Conservation (phyloP, 768 basidiomycete genomes). For the Guyanaporus albipodus region DNA sequence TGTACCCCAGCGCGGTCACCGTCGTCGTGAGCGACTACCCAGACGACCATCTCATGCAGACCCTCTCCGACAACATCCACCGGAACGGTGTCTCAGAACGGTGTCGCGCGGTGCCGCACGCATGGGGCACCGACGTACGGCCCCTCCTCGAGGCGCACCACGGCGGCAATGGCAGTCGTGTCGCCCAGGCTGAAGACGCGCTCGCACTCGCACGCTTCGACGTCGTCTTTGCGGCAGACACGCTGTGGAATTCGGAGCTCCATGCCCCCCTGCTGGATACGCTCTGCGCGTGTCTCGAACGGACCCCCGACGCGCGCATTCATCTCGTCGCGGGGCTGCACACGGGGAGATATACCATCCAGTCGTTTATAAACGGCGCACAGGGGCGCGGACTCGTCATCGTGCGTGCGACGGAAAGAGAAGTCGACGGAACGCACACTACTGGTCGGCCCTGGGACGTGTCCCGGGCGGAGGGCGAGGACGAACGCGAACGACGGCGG, state of each 20-base stretch:
- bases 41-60: conserved; percentile 54
- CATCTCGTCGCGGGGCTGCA: conserved; percentile 74
- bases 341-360: conserved; percentile 70
- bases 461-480: conserved; percentile 47
- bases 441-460: conserved; percentile 58
- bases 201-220: conserved; percentile 58
- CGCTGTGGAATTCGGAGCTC: conserved; percentile 67
- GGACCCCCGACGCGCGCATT: conserved; percentile 42
- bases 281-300: conserved; percentile 45
- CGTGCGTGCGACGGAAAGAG: conserved; percentile 45
- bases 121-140: conserved; percentile 56
- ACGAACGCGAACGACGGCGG: conserved; percentile 61
- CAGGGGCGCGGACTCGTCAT: conserved; percentile 41
- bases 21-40: conserved; percentile 71
- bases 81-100: conserved; percentile 45
- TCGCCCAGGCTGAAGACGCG: too few relatives aligned
- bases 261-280: conserved; percentile 54
- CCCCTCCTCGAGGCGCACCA: not conserved
- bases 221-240: conserved; percentile 68
- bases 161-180: not conserved
- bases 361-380: conserved; percentile 46
- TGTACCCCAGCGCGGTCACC: conserved; percentile 32
- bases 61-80: conserved; percentile 53
- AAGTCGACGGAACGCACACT: conserved; percentile 35
- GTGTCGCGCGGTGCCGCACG: conserved; percentile 54